A percentile compares a stretch with the other conserved stretches of the same genome.
These are phyloP conservation scores for Paecilomyces sp. DNA, from an alignment of 2,329 filamentous ascomycete genomes.

Conservation along the genomic window DNA sequence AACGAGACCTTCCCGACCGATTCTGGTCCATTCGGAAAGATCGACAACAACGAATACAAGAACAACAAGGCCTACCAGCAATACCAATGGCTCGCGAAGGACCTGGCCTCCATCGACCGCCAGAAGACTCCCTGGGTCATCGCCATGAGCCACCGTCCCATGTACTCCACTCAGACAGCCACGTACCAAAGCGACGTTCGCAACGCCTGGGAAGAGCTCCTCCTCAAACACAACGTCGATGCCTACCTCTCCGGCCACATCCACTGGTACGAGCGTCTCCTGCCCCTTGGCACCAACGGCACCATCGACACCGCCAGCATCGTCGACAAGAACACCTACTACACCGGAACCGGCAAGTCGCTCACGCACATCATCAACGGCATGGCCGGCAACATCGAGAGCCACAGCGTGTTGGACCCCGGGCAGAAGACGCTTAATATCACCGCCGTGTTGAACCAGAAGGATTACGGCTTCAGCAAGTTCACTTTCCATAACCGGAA, in stretches of 20 bases:
- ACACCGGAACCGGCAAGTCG: constrained; percentile 40
- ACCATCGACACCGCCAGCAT: constrained; percentile 37
- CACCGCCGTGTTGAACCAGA: constrained; percentile 39
- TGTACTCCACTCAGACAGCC: constrained; percentile 18
- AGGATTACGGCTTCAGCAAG: constrained; percentile 45
- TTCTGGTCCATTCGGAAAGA: constrained; percentile 40
- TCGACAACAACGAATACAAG: constrained; percentile 18
- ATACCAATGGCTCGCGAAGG: constrained; percentile 41
- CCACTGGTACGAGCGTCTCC: constrained; percentile 43
- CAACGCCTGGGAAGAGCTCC: constrained; percentile 38
- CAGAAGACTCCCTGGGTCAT: constrained; percentile 45
- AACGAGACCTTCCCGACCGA: constrained; percentile 42
- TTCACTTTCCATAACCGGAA: constrained; percentile 36
- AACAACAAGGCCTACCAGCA: background rate
- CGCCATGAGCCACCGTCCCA: constrained; percentile 43
- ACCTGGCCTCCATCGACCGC: constrained; percentile 39
- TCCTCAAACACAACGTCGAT: constrained; percentile 42
- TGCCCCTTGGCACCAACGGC: constrained; percentile 29
- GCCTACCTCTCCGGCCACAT: constrained; percentile 42
- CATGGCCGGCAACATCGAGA: constrained; percentile 49
- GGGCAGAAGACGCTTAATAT: constrained; percentile 31
- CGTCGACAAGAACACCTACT: constrained; percentile 43
- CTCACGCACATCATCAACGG: constrained; percentile 48
- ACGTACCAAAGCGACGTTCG: constrained; percentile 39
- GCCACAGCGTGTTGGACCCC: constrained; percentile 34